Evolutionary conservation across 2,329 filamentous ascomycete species (phyloP), one percentile per base, ranked within the genome.

Genomic region (Neofusicoccum umdonicola): DNA sequence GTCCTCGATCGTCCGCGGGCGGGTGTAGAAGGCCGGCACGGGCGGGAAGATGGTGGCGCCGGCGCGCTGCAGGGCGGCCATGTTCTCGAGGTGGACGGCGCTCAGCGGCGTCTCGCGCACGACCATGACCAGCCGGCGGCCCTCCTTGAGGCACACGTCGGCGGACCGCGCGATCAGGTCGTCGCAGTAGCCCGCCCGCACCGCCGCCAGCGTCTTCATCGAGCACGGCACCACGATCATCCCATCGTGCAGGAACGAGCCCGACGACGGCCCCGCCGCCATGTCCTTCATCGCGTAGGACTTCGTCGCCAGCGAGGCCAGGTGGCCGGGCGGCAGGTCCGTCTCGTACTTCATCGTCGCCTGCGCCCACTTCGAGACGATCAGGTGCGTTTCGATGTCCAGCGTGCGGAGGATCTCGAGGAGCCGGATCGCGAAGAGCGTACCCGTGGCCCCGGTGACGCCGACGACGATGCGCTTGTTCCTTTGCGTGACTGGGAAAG

Each of bases 391-490:
- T 70, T 84, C 82, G 15, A 83, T 69, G n/a, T 78, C 72, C 11
- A 83, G 74, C 0, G 69, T 67, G 1, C 78, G 78, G 0, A 84
- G 76, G 3, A 74, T 71, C 7, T 74, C 70, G 3, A 84, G 78
- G 0, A 78, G 68, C 15, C 76, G 77, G 63, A 84, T 80, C 1
- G 76, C 82, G 6, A 79, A 72, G 2, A 76, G 69, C 1, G 81
- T 74, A 3, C 82, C 82, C 0, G 82, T 84, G 0, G 82, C 82
- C 3, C 82, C 82, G 1, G 83, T 84, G 48, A 85, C 79, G 19
- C 76, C 83, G 6, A 84, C 75, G 1, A 84, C 75, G 57, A 84
- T 82, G 8, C 74, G 69, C 35, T 71, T 72, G 45, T 67, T 67
- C n/a, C 27, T 22, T 27, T 65, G 52, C 34, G 56, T 35, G 50